Conservation (phyloP, 1,284 basidiomycete species). For the Cutaneotrichosporon sp. region DNA sequence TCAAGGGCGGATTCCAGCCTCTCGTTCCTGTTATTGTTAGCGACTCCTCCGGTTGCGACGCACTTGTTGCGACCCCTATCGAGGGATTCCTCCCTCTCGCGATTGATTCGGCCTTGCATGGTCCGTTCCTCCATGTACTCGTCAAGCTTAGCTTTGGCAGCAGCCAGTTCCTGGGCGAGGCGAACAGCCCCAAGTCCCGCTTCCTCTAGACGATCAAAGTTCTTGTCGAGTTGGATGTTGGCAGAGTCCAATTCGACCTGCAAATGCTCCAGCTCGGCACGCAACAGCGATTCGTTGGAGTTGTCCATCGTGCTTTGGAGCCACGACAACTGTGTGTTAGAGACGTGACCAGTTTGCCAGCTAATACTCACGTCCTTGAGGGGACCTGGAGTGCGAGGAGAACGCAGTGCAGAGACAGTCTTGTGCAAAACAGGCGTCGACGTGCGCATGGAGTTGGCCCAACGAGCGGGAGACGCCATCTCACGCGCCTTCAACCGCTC, state of each 20-base stretch:
- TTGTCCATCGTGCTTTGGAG: constrained; percentile 44
- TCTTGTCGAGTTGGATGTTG: constrained; percentile 55
- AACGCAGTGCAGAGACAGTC: constrained; percentile 40
- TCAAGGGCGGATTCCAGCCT: constrained; percentile 33
- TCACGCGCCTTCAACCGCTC: constrained; percentile 25
- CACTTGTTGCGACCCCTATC: constrained; percentile 13
- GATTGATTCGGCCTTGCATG: constrained; percentile 31
- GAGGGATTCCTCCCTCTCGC: constrained; percentile 26
- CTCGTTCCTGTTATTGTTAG: constrained; percentile 20
- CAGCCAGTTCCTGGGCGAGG: constrained; percentile 53
- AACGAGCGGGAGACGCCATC: constrained; percentile 7
- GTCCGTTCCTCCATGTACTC: constrained; percentile 51
- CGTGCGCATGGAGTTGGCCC: constrained; percentile 15
- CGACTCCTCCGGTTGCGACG: background rate
- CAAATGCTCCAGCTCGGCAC: constrained; percentile 53
- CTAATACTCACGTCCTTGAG: constrained; percentile 44
- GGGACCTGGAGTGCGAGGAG: constrained; percentile 48
- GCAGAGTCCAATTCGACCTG: constrained; percentile 51
- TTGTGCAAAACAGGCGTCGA: constrained; percentile 41
- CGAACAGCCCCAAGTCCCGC: constrained; percentile 51
- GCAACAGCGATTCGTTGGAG: constrained; percentile 48
- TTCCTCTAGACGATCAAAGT: constrained; percentile 53
- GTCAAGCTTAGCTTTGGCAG: constrained; percentile 44
- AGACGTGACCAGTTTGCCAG: background rate
- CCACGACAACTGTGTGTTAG: constrained; percentile 44